Percentiles rank a stretch among this genome's conserved stretches.
phyloP scores from a whole-genome alignment of 169 alveolate genomes.

The Plasmodium relictum region DNA sequence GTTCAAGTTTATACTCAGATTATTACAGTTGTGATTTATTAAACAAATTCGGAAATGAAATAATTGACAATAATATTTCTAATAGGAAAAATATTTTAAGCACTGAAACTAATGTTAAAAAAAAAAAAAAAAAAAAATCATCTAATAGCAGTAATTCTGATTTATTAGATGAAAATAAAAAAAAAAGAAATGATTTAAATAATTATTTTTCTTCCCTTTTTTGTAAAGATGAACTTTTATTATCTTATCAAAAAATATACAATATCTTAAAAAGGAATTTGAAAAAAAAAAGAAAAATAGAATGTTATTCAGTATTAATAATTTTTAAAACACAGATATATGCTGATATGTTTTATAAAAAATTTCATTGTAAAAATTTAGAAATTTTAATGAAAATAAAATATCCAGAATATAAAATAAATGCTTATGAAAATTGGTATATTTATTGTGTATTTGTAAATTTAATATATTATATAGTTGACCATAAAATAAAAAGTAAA shows the following conservation, averaged over 20 bases:
- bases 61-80: too few relatives aligned
- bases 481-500: not conserved
- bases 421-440: conserved; percentile 29
- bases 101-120: too few relatives aligned
- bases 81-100: too few relatives aligned
- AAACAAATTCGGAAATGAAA: not conserved
- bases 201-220: not conserved
- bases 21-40: not conserved
- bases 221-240: not conserved
- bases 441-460: conserved; percentile 57
- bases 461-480: conserved; percentile 34
- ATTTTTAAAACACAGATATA: conserved; percentile 66
- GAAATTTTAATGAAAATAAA: conserved; percentile 1
- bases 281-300: conserved; percentile 57
- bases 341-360: conserved; percentile 73
- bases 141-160: not conserved
- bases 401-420: not conserved
- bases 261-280: conserved; percentile 24
- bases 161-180: not conserved
- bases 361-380: conserved; percentile 45
- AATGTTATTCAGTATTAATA: conserved; percentile 43
- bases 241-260: conserved; percentile 15
- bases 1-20: not conserved
- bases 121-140: not conserved
- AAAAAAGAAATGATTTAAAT: not conserved